Base-by-base conservation (phyloP, 306 rosid species). In the Vigna mungo region DNA sequence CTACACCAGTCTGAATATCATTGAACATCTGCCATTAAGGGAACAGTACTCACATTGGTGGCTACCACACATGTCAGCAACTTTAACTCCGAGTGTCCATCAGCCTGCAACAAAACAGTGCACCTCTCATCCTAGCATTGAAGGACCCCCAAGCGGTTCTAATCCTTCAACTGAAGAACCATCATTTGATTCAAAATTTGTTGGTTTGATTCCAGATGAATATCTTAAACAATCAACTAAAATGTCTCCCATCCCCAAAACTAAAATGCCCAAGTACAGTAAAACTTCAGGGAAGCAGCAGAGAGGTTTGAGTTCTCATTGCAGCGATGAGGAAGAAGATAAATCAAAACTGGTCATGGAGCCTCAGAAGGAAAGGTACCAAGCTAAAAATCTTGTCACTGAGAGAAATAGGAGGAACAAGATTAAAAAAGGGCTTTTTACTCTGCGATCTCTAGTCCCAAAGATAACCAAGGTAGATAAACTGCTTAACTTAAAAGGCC, bases 341-440 rank as follows among this genome's bases (percentile, higher is more conserved):
- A 53, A 71, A 47, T 76, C 58, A 73, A 82, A 78, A 68, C 21
- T 55, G 21, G 54, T 53, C 36, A 68, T 10, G 66, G 80, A 74
- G 78, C 81, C 77, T 79, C 80, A 39, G 46, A 77, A 76, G 48
- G 87, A 84, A 77, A 32, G 68, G 3, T 89, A 16, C 84, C 71
- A 13, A 44, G 89, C 96, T 59, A 90, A 89, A 82, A 94, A 94
- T 86, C 96, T 92, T 55, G 58, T 65, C 10, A 77, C 93, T 0
- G 98, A 94, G 88, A 90, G 98, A 78, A 92, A 84, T n/a, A 92
- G 98, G 87, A 90, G 97, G 81, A 82, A 44, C 18, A 90, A 74
- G 87, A 90, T 90, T 4, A 86, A 84, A 63, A 82, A 80, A 13
- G 87, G 87, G 61, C 88, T 87, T 43, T 77, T 61, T 72, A 36